A percentile compares a stretch with the other conserved stretches of the same genome.
Conservation (phyloP, 805 yeast species). For the Teunomyces gatunensis region DNA sequence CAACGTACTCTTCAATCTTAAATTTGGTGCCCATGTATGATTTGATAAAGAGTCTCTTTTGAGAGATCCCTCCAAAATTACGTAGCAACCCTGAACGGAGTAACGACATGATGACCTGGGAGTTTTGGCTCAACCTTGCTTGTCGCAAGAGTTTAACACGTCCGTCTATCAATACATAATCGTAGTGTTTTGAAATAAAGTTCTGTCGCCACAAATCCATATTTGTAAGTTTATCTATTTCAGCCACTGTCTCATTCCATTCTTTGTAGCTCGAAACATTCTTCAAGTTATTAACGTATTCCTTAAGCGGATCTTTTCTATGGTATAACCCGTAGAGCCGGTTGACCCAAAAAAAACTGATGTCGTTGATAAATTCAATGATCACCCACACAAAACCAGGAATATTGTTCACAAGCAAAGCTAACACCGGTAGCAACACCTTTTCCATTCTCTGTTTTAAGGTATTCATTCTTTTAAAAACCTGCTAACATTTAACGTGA, state of each 20-base stretch:
- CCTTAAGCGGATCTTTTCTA: slow-evolving; percentile 44
- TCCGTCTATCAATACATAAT: slow-evolving; percentile 76
- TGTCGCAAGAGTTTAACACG: slow-evolving; percentile 59
- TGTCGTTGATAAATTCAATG: slow-evolving; percentile 43
- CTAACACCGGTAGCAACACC: slow-evolving; percentile 20
- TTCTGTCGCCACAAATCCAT: slow-evolving; percentile 71
- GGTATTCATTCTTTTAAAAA: background rate
- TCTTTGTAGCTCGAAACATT: slow-evolving; percentile 60
- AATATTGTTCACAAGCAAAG: slow-evolving; percentile 31
- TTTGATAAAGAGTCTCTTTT: slow-evolving; percentile 72
- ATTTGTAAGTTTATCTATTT: slow-evolving; percentile 48
- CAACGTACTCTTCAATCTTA: slow-evolving; percentile 81
- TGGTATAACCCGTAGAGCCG: slow-evolving; percentile 33
- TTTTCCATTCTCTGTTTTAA: background rate
- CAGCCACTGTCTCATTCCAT: slow-evolving; percentile 58
- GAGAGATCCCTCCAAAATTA: slow-evolving; percentile 89
- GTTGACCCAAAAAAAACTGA: slow-evolving; percentile 47
- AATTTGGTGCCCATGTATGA: slow-evolving; percentile 86
- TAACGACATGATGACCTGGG: slow-evolving; percentile 56
- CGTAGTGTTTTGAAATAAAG: slow-evolving; percentile 77
- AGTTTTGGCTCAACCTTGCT: slow-evolving; percentile 61
- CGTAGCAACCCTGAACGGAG: slow-evolving; percentile 81
- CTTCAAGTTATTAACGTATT: slow-evolving; percentile 47
- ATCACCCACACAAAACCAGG: slow-evolving; percentile 41
- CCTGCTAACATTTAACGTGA: background rate